Evolutionary conservation across 257 asterid genomes (phyloP).

Genomic region (Przewalskia tangutica): DNA sequence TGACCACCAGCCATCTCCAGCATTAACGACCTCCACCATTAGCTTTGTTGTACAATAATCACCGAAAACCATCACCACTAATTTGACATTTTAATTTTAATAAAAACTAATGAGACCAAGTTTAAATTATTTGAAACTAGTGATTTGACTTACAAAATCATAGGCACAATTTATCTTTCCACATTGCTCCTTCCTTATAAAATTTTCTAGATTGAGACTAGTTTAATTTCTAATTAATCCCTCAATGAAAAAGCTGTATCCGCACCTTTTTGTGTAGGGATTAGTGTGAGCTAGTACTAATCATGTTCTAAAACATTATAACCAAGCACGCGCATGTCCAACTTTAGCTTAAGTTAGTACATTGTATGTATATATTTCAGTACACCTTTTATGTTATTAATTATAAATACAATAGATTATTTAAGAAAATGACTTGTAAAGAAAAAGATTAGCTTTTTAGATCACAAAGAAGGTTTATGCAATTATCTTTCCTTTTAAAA

Average conservation of each 20-base stretch:
- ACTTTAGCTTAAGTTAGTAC: not conserved
- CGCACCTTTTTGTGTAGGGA: not conserved
- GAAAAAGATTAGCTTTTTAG: conserved; percentile 22
- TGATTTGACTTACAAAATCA: not conserved
- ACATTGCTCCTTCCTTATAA: not conserved
- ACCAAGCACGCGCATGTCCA: conserved; percentile 24
- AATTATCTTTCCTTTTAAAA: not conserved
- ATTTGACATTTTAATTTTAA: not conserved
- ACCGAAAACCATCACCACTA: not conserved
- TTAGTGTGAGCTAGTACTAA: not conserved
- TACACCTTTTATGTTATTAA: not conserved
- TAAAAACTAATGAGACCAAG: not conserved
- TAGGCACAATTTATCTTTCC: not conserved
- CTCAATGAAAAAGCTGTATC: not conserved
- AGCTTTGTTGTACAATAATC: not conserved
- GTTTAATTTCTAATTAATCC: not conserved
- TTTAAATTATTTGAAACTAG: not conserved
- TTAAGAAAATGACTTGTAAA: not conserved
- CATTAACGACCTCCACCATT: not conserved
- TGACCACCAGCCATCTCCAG: not conserved
- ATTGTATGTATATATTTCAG: conserved; percentile 1
- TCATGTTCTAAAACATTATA: conserved; percentile 7
- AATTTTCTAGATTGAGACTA: not conserved
- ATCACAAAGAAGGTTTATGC: not conserved
- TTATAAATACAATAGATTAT: not conserved